Evolutionary conservation across 169 alveolate species (phyloP).

Genomic region (Neospora caninum): DNA sequence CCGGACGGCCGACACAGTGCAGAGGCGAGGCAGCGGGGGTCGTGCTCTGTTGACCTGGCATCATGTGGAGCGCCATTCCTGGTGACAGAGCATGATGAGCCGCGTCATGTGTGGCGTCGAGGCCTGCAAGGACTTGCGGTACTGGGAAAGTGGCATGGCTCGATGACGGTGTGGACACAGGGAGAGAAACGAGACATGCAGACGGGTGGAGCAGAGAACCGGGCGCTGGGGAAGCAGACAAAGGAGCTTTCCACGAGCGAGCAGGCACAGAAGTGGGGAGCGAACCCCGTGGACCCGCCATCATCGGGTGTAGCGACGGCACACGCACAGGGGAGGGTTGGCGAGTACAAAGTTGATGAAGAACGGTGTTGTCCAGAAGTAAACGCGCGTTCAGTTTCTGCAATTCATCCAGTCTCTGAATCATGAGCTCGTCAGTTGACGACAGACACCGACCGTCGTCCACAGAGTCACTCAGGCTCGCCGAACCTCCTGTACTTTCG

Average conservation of each 20-base stretch:
- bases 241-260: background rate
- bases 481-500: too few species aligned
- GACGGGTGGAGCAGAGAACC: background rate
- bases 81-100: too few species aligned
- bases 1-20: too few species aligned
- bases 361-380: background rate
- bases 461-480: too few species aligned
- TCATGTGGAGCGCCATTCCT: too few species aligned
- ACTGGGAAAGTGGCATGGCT: background rate
- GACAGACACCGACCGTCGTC: background rate
- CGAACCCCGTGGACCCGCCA: background rate
- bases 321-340: background rate
- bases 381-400: constrained; percentile 11
- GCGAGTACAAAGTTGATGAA: background rate
- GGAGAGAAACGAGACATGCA: background rate
- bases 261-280: background rate
- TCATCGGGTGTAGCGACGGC: background rate
- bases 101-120: background rate
- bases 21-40: too few species aligned
- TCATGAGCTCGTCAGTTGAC: background rate
- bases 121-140: background rate
- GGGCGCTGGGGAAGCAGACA: background rate
- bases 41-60: too few species aligned
- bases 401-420: constrained; percentile 22
- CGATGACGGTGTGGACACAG: background rate